A percentile compares a stretch with the other conserved stretches of the same genome.
Conservation (phyloP, 192 early-diverging fungal genomes). For the Gigaspora rosea region DNA sequence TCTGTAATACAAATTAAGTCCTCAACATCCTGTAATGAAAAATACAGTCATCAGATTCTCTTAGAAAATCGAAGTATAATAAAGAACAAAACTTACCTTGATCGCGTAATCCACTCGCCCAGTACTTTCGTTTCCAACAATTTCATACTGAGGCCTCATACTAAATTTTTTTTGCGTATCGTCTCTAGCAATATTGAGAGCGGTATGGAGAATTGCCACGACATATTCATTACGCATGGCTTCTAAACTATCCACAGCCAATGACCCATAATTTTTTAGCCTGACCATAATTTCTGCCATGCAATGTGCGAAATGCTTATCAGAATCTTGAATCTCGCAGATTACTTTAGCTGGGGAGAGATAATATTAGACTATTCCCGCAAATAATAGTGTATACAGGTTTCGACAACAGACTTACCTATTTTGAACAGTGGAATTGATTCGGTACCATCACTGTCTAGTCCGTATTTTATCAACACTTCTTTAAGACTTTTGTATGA, state of each 20-base stretch:
- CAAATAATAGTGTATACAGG: no score
- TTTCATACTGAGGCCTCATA: not conserved
- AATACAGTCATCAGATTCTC: no score
- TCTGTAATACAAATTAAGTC: slow-evolving; percentile 6
- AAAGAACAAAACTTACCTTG: not conserved
- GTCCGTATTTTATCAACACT: not conserved
- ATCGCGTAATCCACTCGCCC: slow-evolving; percentile 9
- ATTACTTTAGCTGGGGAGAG: no score
- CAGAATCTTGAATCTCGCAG: not conserved
- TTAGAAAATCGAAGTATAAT: no score
- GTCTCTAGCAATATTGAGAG: not conserved
- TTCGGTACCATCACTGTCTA: not conserved
- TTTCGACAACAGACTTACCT: no score
- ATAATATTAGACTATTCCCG: no score
- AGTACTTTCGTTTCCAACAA: not conserved
- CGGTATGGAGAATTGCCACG: not conserved
- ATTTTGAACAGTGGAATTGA: no score
- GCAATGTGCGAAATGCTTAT: not conserved
- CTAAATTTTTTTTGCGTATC: not conserved
- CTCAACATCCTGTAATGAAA: not conserved
- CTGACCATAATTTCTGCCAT: not conserved
- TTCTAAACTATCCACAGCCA: no score
- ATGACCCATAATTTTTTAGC: no score
- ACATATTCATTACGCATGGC: slow-evolving; percentile 4
- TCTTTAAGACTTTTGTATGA: not conserved